phyloP scores from a whole-genome alignment of 345 rosid species.

The Citrus unshiu region DNA sequence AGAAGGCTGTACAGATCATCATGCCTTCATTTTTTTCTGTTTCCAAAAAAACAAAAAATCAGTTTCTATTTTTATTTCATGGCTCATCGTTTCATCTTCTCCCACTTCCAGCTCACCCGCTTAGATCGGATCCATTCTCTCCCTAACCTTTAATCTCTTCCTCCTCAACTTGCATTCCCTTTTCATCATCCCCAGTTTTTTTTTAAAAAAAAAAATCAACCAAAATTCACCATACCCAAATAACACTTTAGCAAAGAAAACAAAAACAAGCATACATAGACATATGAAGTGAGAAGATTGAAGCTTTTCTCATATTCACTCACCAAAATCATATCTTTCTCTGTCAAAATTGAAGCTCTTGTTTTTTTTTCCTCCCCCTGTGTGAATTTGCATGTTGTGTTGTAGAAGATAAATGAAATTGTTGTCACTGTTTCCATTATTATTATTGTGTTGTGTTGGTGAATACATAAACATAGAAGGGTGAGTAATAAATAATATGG shows the following conservation, averaged over 20 bases:
- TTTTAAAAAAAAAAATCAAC: background rate
- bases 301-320: background rate
- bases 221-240: constrained; percentile 2
- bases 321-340: background rate
- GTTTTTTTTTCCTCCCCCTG: no score
- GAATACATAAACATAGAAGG: background rate
- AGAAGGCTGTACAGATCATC: constrained; percentile 6
- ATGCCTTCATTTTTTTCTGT: background rate
- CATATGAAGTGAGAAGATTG: background rate
- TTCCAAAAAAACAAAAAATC: background rate
- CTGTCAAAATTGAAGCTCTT: background rate
- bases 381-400: background rate
- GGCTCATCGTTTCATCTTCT: constrained; percentile 6
- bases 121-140: constrained; percentile 48
- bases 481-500: constrained; percentile 39
- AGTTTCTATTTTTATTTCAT: background rate
- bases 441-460: background rate
- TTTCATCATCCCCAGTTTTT: constrained; percentile 19
- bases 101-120: constrained; percentile 39
- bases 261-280: background rate
- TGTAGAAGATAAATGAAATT: background rate
- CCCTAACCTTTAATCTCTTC: constrained; percentile 12
- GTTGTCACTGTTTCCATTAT: background rate
- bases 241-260: background rate
- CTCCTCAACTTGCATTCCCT: constrained; percentile 5